These are phyloP conservation scores for Suillus brevipes DNA, from an alignment of 768 basidiomycete genomes.

Conservation along the genomic window DNA sequence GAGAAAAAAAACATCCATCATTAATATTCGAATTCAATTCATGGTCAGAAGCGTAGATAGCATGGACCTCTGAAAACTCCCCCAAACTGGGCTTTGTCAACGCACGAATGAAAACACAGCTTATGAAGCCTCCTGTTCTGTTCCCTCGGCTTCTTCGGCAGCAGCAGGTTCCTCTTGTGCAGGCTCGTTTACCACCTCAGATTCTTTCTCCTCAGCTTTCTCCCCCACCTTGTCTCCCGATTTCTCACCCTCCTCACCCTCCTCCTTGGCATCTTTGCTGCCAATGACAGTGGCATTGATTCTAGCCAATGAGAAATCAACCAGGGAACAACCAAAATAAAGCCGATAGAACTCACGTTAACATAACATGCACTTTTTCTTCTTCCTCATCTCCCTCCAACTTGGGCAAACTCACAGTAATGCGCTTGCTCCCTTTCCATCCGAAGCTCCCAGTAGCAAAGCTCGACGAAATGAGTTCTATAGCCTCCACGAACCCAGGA, in stretches of 20 bases:
- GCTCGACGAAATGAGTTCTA: constrained; percentile 55
- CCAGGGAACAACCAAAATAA: background rate
- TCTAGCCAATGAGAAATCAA: constrained; percentile 35
- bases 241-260: constrained; percentile 34
- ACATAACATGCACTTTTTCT: constrained; percentile 70
- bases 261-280: constrained; percentile 55
- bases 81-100: background rate
- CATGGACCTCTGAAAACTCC: background rate
- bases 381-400: constrained; percentile 48
- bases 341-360: constrained; percentile 55
- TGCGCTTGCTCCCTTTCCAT: constrained; percentile 76
- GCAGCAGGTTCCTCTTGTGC: constrained; percentile 19
- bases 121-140: constrained; percentile 10
- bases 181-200: constrained; percentile 21
- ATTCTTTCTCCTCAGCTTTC: constrained; percentile 29
- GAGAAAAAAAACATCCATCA: background rate
- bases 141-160: constrained; percentile 13
- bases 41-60: background rate
- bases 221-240: constrained; percentile 23
- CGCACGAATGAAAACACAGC: constrained; percentile 5
- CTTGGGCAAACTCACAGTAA: constrained; percentile 63
- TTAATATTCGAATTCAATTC: background rate
- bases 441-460: constrained; percentile 81
- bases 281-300: constrained; percentile 78
- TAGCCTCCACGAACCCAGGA: constrained; percentile 58